Percentiles rank a stretch among this genome's conserved stretches.
phyloP scores from a whole-genome alignment of 768 basidiomycete species.

The Leucosporidium yakuticum region DNA sequence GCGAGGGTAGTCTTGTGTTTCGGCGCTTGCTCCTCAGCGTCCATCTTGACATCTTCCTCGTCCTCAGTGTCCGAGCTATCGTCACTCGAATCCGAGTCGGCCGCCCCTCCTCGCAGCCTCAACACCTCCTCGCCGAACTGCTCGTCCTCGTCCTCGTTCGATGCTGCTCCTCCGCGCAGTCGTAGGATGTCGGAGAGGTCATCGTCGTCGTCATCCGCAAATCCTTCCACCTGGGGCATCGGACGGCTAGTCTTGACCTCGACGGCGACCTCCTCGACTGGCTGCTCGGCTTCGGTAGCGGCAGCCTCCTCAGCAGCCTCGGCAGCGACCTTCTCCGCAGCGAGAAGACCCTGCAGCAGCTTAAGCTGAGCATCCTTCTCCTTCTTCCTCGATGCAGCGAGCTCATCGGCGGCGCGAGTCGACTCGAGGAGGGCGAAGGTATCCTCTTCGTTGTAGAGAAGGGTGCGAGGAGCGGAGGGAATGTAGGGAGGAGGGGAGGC shows the following conservation, averaged over 20 bases:
- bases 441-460: conserved; percentile 35
- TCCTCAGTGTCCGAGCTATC: conserved; percentile 1
- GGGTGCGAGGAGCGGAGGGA: conserved; percentile 18
- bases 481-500: conserved; percentile 29
- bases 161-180: conserved; percentile 12
- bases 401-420: conserved; percentile 13
- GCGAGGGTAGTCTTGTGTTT: conserved; percentile 1
- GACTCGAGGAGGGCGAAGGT: conserved; percentile 21
- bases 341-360: conserved; percentile 2
- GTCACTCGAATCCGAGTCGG: conserved; percentile 1
- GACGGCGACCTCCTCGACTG: not conserved
- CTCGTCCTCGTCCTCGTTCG: not conserved
- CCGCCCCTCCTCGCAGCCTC: conserved; percentile 16
- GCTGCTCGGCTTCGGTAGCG: not conserved
- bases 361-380: conserved; percentile 8
- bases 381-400: not conserved
- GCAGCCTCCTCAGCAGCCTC: not conserved
- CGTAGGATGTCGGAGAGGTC: conserved; percentile 1
- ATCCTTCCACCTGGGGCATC: conserved; percentile 29
- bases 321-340: conserved; percentile 2
- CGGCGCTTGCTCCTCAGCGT: not conserved
- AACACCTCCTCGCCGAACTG: conserved; percentile 8
- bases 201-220: conserved; percentile 25
- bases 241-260: not conserved
- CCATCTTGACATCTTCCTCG: conserved; percentile 1